Conservation (phyloP, 1,284 basidiomycete genomes). For the Pyrrhoderma noxium region DNA sequence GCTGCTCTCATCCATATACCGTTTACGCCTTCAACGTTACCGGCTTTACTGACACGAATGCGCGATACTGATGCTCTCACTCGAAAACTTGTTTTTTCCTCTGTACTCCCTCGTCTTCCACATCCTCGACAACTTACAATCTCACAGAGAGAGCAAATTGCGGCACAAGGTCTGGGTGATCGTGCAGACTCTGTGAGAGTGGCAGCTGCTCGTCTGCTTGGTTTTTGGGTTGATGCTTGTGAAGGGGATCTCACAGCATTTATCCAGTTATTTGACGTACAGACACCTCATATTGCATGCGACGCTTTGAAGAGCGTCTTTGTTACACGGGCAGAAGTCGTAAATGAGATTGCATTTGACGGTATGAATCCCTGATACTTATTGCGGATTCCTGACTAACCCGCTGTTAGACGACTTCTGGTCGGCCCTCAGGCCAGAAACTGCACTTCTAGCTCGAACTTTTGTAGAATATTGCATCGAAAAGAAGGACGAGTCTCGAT, state of each 20-base stretch:
- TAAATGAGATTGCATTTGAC: conserved; percentile 64
- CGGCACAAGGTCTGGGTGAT: conserved; percentile 83
- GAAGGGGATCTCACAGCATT: conserved; percentile 41
- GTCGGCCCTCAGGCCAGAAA: conserved; percentile 71
- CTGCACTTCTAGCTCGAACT: conserved; percentile 76
- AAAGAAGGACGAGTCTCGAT: conserved; percentile 54
- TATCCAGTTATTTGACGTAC: conserved; percentile 57
- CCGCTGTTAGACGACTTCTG: conserved; percentile 61
- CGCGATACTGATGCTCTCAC: conserved; percentile 82
- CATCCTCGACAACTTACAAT: conserved; percentile 68
- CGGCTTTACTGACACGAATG: conserved; percentile 70
- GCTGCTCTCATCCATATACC: conserved; percentile 65
- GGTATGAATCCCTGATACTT: conserved; percentile 34
- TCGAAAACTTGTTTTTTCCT: conserved; percentile 75
- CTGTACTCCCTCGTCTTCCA: conserved; percentile 48
- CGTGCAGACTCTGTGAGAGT: conserved; percentile 75
- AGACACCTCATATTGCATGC: conserved; percentile 44
- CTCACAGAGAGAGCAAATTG: conserved; percentile 70
- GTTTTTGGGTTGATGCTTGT: conserved; percentile 60
- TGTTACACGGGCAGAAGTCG: conserved; percentile 49
- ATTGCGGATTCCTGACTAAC: neutral
- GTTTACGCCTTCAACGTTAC: conserved; percentile 54
- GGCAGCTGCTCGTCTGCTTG: conserved; percentile 72
- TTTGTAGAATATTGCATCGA: conserved; percentile 77
- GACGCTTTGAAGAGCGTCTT: conserved; percentile 63